Evolutionary conservation across 2,329 filamentous ascomycete species (phyloP).

Genomic region (Ilyonectria robusta): DNA sequence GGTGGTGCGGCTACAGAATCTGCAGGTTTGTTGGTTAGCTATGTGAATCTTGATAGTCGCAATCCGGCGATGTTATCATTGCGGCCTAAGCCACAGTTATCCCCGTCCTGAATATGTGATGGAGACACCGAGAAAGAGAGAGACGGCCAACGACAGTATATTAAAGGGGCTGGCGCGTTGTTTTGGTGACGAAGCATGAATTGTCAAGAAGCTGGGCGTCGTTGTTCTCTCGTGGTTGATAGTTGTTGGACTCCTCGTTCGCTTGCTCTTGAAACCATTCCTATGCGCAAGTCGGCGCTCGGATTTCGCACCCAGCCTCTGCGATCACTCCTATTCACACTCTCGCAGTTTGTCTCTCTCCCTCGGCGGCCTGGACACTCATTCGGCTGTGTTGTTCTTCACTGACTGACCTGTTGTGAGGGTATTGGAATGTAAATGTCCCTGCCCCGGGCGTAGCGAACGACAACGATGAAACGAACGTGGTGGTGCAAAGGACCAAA

Average conservation of each 20-base stretch:
- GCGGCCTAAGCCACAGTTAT: slow-evolving; percentile 10
- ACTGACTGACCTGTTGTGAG: slow-evolving; percentile 44
- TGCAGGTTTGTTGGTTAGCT: slow-evolving; percentile 38
- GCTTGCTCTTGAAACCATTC: background rate
- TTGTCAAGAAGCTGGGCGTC: background rate
- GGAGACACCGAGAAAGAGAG: slow-evolving; percentile 11
- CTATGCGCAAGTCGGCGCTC: slow-evolving; percentile 1
- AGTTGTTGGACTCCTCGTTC: slow-evolving; percentile 11
- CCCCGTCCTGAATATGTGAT: slow-evolving; percentile 5
- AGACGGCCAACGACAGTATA: background rate
- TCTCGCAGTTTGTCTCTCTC: slow-evolving; percentile 19
- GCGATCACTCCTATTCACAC: background rate
- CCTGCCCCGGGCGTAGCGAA: slow-evolving; percentile 42
- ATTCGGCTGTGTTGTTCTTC: background rate
- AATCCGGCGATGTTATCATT: background rate
- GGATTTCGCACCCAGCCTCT: slow-evolving; percentile 5
- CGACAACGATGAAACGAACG: slow-evolving; percentile 50
- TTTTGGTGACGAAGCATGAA: background rate
- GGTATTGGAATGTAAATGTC: slow-evolving; percentile 38
- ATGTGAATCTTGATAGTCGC: slow-evolving; percentile 20
- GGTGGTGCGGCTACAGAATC: slow-evolving; percentile 35
- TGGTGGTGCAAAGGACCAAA: slow-evolving; percentile 43
- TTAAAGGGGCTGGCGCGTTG: slow-evolving; percentile 10
- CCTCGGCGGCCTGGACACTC: slow-evolving; percentile 4
- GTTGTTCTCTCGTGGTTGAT: background rate